phyloP scores from a whole-genome alignment of 352 stramenopile genomes.

The Pythium rishiriense region DNA sequence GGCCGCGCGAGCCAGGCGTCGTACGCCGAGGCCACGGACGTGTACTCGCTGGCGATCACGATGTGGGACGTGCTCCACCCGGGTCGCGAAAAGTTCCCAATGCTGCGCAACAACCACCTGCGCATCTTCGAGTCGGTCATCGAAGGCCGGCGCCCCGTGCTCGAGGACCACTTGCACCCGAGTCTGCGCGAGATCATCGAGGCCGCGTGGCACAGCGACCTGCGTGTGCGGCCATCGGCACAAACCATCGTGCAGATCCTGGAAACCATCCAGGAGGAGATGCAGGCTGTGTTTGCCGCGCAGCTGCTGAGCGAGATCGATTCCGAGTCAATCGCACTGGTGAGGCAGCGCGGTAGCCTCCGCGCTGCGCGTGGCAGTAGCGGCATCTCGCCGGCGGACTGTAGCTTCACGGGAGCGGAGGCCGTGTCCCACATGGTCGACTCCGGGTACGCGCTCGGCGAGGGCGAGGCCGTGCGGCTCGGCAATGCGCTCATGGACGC shows the following conservation, averaged over 20 bases:
- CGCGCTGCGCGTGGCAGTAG: too few relatives aligned
- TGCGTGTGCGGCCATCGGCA: conserved; percentile 26
- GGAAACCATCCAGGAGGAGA: conserved; percentile 30
- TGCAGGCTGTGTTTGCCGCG: conserved; percentile 21
- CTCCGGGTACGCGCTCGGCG: conserved; percentile 24
- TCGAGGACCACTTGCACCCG: conserved; percentile 26
- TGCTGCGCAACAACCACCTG: conserved; percentile 30
- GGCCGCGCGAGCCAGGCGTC: conserved; percentile 27
- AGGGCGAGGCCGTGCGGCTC: conserved; percentile 37
- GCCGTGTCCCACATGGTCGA: conserved; percentile 30
- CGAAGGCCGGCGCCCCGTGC: conserved; percentile 38
- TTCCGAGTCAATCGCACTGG: background rate
- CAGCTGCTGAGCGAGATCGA: conserved; percentile 21
- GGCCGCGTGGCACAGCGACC: conserved; percentile 29
- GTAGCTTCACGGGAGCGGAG: conserved; percentile 24
- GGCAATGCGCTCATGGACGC: conserved; percentile 56
- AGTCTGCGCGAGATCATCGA: conserved; percentile 31
- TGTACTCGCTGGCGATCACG: conserved; percentile 60
- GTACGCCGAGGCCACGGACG: conserved; percentile 49
- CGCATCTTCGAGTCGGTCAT: conserved; percentile 49
- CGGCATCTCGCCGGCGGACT: conserved; percentile 8
- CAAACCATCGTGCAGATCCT: conserved; percentile 29
- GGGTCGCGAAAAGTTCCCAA: conserved; percentile 35
- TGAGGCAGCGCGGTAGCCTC: background rate
- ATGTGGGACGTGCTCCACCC: conserved; percentile 68